phyloP scores from a whole-genome alignment of 805 yeast genomes.

The Candida sakaeoensis region DNA sequence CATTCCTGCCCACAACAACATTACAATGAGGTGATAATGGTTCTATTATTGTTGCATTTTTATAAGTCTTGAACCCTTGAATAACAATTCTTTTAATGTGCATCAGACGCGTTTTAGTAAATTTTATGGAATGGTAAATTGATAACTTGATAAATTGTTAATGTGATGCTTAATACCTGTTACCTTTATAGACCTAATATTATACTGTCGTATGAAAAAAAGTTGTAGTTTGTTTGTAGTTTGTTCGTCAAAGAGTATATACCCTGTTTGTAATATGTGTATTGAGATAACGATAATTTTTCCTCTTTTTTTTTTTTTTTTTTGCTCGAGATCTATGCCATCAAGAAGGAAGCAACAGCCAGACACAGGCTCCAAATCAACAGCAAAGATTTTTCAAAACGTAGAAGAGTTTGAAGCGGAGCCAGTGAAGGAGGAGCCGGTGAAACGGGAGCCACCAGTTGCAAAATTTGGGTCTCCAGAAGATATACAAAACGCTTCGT shows the following conservation, averaged over 20 bases:
- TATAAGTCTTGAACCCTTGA: slow-evolving; percentile 92
- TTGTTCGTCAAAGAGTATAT: too few relatives aligned
- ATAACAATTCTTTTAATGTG: slow-evolving; percentile 57
- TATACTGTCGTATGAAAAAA: too few relatives aligned
- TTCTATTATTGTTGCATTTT: slow-evolving; percentile 75
- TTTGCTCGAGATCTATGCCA: slow-evolving; percentile 3
- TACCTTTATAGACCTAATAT: too few relatives aligned
- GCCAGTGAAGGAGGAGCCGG: background rate
- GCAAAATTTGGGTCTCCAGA: slow-evolving; percentile 4
- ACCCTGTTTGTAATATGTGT: too few relatives aligned
- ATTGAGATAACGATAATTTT: too few relatives aligned
- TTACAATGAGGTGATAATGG: slow-evolving; percentile 77
- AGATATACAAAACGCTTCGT: slow-evolving; percentile 14
- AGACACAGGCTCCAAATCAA: slow-evolving; percentile 9
- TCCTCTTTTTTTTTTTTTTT: background rate
- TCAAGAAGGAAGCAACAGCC: slow-evolving; percentile 1
- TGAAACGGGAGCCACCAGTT: too few relatives aligned
- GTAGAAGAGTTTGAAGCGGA: slow-evolving; percentile 2
- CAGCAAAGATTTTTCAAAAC: slow-evolving; percentile 15
- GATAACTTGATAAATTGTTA: too few relatives aligned
- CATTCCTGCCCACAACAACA: slow-evolving; percentile 84
- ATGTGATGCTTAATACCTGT: too few relatives aligned
- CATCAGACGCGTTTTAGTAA: slow-evolving; percentile 19
- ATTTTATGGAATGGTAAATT: background rate
- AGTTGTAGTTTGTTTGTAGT: too few relatives aligned